phyloP scores from a whole-genome alignment of 306 rosid species.

The Cucumis hystrix region DNA sequence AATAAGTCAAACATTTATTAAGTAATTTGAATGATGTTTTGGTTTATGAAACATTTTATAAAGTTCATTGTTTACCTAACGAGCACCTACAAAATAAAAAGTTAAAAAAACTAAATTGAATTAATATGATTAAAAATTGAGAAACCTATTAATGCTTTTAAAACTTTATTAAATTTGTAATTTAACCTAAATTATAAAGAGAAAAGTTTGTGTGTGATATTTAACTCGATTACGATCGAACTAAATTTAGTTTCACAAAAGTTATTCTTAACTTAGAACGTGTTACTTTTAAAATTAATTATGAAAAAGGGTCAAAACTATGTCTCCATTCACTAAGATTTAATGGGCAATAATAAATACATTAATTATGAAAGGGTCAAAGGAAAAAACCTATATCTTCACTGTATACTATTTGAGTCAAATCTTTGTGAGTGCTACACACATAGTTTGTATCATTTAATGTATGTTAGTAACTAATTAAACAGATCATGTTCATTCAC shows the following conservation, averaged over 20 bases:
- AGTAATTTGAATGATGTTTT: no score
- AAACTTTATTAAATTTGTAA: no score
- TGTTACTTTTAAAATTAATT: background rate
- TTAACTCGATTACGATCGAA: no score
- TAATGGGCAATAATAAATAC: background rate
- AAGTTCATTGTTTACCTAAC: no score
- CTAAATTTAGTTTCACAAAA: no score
- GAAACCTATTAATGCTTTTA: no score
- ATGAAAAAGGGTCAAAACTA: background rate
- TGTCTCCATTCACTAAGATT: background rate
- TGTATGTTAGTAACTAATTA: background rate
- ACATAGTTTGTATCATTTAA: background rate
- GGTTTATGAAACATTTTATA: no score
- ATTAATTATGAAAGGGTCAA: background rate
- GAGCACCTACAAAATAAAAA: no score
- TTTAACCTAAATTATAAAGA: no score
- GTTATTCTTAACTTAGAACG: background rate
- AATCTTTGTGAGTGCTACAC: background rate
- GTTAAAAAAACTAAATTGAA: no score
- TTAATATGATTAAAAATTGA: no score
- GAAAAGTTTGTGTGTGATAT: rapidly evolving
- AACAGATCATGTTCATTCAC: background rate
- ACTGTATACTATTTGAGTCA: background rate
- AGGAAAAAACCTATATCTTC: background rate
- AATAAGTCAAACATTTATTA: no score